Percentiles rank a stretch among this genome's conserved stretches.
Conservation (phyloP, 1,284 basidiomycete genomes). For the Phlebopus sp. region DNA sequence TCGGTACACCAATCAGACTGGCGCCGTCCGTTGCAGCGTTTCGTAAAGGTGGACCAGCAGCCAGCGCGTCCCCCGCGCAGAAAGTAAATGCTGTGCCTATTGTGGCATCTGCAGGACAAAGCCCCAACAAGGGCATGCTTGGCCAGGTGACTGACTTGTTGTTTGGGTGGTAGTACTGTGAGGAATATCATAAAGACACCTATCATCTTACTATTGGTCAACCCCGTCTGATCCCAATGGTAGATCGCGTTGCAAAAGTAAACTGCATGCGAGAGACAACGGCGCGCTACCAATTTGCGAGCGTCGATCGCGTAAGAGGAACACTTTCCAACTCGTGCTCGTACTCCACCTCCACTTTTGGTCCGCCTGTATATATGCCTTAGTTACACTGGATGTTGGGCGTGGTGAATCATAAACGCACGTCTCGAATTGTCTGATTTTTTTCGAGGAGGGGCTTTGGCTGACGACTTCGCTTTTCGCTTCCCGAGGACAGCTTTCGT, state of each 20-base stretch:
- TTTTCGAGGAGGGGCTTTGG: constrained; percentile 42
- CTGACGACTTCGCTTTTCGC: constrained; percentile 54
- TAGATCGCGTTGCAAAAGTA: not conserved
- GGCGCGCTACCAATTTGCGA: constrained; percentile 56
- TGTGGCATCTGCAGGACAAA: constrained; percentile 20
- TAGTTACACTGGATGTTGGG: constrained; percentile 13
- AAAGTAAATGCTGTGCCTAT: constrained; percentile 17
- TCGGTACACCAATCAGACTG: constrained; percentile 66
- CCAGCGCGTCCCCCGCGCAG: constrained; percentile 34
- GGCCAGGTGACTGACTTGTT: constrained; percentile 75
- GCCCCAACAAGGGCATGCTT: constrained; percentile 56
- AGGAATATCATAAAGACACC: not conserved
- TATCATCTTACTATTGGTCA: too few relatives aligned
- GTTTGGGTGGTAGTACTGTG: constrained; percentile 60
- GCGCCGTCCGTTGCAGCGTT: constrained; percentile 70
- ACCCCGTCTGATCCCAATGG: too few relatives aligned
- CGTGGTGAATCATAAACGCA: constrained; percentile 32
- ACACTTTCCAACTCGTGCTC: constrained; percentile 83
- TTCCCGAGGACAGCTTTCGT: constrained; percentile 57
- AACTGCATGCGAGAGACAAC: not conserved
- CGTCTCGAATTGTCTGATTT: constrained; percentile 59
- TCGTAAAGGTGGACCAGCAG: constrained; percentile 42
- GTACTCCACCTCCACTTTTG: constrained; percentile 93
- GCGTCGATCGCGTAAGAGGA: constrained; percentile 53
- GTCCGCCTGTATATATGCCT: constrained; percentile 49